Evolutionary conservation across 2,329 filamentous ascomycete species (phyloP), one percentile per base, ranked within the genome.

Genomic region (Cadophora sp.): DNA sequence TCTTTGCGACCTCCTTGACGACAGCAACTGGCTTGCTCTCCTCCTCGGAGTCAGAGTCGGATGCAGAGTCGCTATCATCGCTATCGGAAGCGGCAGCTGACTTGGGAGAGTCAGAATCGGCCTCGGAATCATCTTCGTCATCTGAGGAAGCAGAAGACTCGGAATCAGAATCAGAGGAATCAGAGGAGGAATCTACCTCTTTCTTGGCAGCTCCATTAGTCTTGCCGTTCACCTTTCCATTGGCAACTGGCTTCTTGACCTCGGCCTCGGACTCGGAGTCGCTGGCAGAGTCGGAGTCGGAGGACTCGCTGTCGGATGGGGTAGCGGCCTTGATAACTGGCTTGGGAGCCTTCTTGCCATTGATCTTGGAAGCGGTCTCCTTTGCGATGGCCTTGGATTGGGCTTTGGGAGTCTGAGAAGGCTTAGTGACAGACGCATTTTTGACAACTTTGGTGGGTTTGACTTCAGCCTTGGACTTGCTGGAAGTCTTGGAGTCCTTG

Each of bases 301-400:
- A 69, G n/a, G 69, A 69, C 78, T 79, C 78, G 59, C 74, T 77
- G 64, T 81, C 81, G 62, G 77, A 77, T 76, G 71, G 81, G 50
- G 80, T 78, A 58, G 80, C 74, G 20, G 78, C 76, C 80, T 84
- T 85, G 56, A 71, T 67, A 62, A 67, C 70, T 48, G 68, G 64
- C 82, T 85, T 84, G 53, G 78, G 73, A 61, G 78, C 77, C 73
- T 82, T 82, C 75, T 81, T 75, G 65, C 71, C 65, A 39, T 70
- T 72, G 36, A 73, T 67, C 65, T 76, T 81, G 73, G 76, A 76
- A 48, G 78, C 79, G 45, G 77, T 78, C 59, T 78, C 81, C 84
- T 91, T 91, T 74, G 88, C 88, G 66, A 87, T 77, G 71, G 88
- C 83, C 84, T 91, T 91, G 74, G 87, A 85, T 83, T 91, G 91